Evolutionary conservation across 805 yeast species (phyloP), one percentile per base, ranked within the genome.

Genomic region (Monosporozyma solicola): DNA sequence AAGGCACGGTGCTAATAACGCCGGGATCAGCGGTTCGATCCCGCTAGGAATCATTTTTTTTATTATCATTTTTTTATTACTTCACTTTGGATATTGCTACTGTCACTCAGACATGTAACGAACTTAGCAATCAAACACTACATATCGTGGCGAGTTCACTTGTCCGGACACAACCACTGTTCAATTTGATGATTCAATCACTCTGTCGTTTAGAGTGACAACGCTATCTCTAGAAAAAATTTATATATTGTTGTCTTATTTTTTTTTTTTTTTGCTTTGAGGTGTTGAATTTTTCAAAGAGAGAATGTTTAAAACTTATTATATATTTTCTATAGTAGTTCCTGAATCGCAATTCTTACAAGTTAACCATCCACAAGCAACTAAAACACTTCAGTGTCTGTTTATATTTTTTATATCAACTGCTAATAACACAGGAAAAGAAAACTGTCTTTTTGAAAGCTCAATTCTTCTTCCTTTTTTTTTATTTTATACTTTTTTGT

Each of bases 11-110:
- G 55, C 55, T 53, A 53, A 53, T 53, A 53, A 53, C 55, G 55
- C 55, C 48, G 52, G 52, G 55, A 53, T 53, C 55, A 49, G 55
- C 55, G 50, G 55, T 53, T 53, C 55, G 55, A 53, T 53, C 55
- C 55, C 50, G 55, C 55, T 49, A 53, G 55, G 47, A 52, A 53
- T 50, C 55, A 53, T 53, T 50, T 50, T 22, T 32, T 47, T n/a
- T 1, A 13, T 35, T 35, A 2, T 24, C 7, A 13, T 25, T 44
- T 25, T 22, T 43, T 13, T 44, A 25, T 32, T 25, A 44, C n/a
- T 44, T 32, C 25, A 27, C 13, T 29, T 29, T 7, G n/a, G 15
- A 20, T 20, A 20, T 20, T 20, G 20, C 20, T 20, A 20, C 20
- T 20, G 20, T 20, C 20, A 20, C 20, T 20, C n/a, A n/a, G n/a